Evolutionary conservation across 768 basidiomycete genomes (phyloP), one percentile per base, ranked within the genome.

Genomic region (Scleroderma citrinum): DNA sequence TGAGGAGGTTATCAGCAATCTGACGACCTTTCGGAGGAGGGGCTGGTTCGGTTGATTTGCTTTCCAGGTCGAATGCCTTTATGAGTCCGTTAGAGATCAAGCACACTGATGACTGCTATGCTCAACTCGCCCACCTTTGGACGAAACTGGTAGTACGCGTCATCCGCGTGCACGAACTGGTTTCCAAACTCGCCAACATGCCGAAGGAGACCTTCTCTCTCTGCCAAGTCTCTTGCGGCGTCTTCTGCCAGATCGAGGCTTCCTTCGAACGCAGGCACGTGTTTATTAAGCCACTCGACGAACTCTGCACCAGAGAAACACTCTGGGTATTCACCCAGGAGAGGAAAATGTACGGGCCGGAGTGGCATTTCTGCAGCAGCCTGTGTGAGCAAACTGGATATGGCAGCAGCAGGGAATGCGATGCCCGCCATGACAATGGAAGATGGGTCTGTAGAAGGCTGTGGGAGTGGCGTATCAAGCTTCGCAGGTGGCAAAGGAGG

Each of bases 261-360:
- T 17, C 85, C 87, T 16, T 78, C 83, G 53, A 95, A 85, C 7
- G 79, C 88, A 52, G 81, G 78, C 2, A 94, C 82, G 54, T 87
- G 83, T 49, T 76, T 78, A 49, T 82, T 81, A 48, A 96, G 66
- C 92, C 92, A 96, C 5, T 77, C 75, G 8, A 85, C 87, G 54
- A 96, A 85, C 55, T 95, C 92, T 36, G 92, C 91, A 24, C 93
- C 93, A 14, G 81, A 83, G 67, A 95, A 94, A 50, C 86, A 85
- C 49, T 90, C 85, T 24, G 82, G 75, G 54, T 92, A 92, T 70
- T 92, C 88, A 40, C 90, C 90, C 11, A 92, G 61, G 13, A 92
- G 69, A 1, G 91, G 84, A 69, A 92, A 81, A 32, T 84, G 81
- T 26, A 92, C 74, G 7, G 85, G 69, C 30, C 82, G 77, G 26